Evolutionary conservation across 768 basidiomycete species (phyloP).

Genomic region (Cyathus striatus): DNA sequence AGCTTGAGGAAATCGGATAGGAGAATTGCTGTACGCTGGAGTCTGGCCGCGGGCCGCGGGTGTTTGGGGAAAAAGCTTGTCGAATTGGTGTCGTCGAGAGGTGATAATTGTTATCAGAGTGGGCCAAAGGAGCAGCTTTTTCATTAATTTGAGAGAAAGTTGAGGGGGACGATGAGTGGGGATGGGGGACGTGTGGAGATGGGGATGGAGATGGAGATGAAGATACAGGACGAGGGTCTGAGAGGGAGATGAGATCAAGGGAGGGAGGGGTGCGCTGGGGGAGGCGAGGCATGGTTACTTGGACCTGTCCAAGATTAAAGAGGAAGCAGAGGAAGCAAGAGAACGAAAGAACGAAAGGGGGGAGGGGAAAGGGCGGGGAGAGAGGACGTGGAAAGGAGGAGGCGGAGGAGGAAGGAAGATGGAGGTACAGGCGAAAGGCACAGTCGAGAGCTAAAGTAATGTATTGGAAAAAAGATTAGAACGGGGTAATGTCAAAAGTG

Average conservation of each 20-base stretch:
- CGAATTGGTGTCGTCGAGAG: constrained; percentile 1
- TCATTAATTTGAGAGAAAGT: constrained; percentile 11
- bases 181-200: constrained; percentile 17
- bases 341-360: constrained; percentile 8
- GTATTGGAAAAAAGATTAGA: too few species aligned
- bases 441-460: not conserved
- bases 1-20: constrained; percentile 4
- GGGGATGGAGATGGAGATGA: constrained; percentile 18
- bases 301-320: constrained; percentile 26
- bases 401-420: too few species aligned
- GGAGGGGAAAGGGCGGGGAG: constrained; percentile 12
- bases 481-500: not conserved
- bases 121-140: constrained; percentile 20
- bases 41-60: not conserved
- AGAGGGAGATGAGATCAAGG: constrained; percentile 23
- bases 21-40: constrained; percentile 16
- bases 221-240: constrained; percentile 17
- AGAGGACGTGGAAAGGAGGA: constrained; percentile 7
- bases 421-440: constrained; percentile 5
- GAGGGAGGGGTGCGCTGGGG: constrained; percentile 15
- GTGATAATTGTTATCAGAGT: constrained; percentile 8
- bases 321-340: constrained; percentile 16
- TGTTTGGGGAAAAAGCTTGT: not conserved
- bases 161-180: constrained; percentile 23
- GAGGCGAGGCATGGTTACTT: constrained; percentile 20